Percentiles rank a stretch among this genome's conserved stretches.
These are phyloP conservation scores for Colletotrichum liaoningense DNA, from an alignment of 2,329 filamentous ascomycete genomes.

Conservation along the genomic window DNA sequence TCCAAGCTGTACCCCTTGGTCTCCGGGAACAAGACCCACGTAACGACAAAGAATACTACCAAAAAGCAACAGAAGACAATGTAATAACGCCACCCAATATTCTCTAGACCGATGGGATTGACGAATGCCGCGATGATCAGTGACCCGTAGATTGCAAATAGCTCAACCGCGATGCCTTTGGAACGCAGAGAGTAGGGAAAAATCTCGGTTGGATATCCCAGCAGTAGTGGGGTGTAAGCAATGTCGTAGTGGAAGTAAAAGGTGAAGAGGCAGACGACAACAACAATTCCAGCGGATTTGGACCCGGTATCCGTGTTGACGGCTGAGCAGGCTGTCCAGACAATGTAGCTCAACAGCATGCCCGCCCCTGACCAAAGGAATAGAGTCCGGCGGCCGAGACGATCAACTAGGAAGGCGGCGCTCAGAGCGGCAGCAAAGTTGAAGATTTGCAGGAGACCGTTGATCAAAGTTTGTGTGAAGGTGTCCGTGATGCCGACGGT, in stretches of 20 bases:
- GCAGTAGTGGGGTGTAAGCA: constrained; percentile 56
- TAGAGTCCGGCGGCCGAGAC: constrained; percentile 50
- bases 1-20: constrained; percentile 42
- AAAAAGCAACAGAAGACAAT: constrained; percentile 49
- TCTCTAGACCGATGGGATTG: constrained; percentile 50
- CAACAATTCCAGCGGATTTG: constrained; percentile 47
- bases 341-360: constrained; percentile 45
- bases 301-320: constrained; percentile 40
- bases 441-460: constrained; percentile 44
- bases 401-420: constrained; percentile 51
- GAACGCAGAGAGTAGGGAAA: constrained; percentile 37
- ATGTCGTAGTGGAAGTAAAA: constrained; percentile 55
- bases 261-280: constrained; percentile 59
- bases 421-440: constrained; percentile 47
- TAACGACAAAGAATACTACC: constrained; percentile 43
- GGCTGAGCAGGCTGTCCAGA: constrained; percentile 51
- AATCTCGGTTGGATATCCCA: constrained; percentile 49
- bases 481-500: constrained; percentile 48
- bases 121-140: constrained; percentile 47
- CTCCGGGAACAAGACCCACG: constrained; percentile 49
- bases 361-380: constrained; percentile 46
- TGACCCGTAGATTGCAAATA: constrained; percentile 41
- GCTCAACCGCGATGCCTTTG: constrained; percentile 41
- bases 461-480: constrained; percentile 51
- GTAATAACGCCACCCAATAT: constrained; percentile 54